Percentiles rank a stretch among this genome's conserved stretches.
These are phyloP conservation scores for Piper longum DNA, from an alignment of 164 flowering plant genomes.

Conservation along the genomic window DNA sequence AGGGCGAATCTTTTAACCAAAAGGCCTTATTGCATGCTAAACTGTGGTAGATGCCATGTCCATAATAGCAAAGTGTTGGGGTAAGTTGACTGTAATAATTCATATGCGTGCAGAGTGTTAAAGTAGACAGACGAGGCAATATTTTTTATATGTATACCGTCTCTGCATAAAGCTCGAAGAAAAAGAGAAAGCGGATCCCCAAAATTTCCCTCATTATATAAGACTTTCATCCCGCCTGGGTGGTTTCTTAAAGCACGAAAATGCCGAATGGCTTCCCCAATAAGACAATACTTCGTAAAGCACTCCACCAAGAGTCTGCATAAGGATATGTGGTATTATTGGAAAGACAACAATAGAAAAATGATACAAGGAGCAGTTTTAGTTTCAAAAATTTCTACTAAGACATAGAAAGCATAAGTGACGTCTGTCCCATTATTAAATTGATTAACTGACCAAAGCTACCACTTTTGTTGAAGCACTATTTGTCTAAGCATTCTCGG, in stretches of 20 bases:
- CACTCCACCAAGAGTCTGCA: conserved; percentile 87
- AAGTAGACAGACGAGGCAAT: not conserved
- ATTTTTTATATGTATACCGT: conserved; percentile 33
- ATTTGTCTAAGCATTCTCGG: too few species aligned
- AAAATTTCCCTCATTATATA: conserved; percentile 67
- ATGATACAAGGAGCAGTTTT: too few species aligned
- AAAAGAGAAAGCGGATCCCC: conserved; percentile 95
- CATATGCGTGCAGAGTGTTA: not conserved
- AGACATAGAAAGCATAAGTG: too few species aligned
- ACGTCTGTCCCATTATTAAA: not conserved
- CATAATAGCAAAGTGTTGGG: not conserved
- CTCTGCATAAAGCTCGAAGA: conserved; percentile 88
- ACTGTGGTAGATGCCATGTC: not conserved
- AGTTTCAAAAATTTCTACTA: too few species aligned
- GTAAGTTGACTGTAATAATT: not conserved
- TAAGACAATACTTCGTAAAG: conserved; percentile 83
- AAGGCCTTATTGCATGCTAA: too few species aligned
- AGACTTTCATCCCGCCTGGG: conserved; percentile 62
- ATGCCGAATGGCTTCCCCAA: conserved; percentile 86
- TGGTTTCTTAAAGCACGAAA: conserved; percentile 73
- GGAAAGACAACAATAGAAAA: too few species aligned
- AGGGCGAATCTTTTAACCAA: too few species aligned
- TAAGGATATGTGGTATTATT: conserved; percentile 1
- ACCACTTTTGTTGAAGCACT: not conserved
- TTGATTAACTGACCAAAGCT: not conserved